A percentile compares a stretch with the other conserved stretches of the same genome.
Evolutionary conservation across 495 filamentous ascomycete species (phyloP).

Genomic region (Trichocladium antarcticum): DNA sequence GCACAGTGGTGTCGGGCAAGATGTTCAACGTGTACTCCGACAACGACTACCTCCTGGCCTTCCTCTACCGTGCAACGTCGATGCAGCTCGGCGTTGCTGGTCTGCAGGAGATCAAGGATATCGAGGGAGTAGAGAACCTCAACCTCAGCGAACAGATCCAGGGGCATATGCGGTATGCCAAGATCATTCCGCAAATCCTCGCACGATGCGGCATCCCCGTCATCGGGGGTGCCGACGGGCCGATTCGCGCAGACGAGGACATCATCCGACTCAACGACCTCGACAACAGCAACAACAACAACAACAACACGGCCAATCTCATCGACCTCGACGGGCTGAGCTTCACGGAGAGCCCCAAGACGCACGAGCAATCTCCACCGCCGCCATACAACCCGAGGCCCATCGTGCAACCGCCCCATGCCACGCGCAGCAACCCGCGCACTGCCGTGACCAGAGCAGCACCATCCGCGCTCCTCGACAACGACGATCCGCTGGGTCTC

Average conservation of each 20-base stretch:
- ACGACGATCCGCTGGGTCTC: neutral
- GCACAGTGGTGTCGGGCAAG: slow-evolving; percentile 60
- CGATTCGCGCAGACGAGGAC: slow-evolving; percentile 48
- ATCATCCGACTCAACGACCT: slow-evolving; percentile 28
- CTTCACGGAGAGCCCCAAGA: neutral
- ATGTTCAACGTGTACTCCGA: slow-evolving; percentile 68
- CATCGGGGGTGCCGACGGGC: slow-evolving; percentile 39
- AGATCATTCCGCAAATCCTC: slow-evolving; percentile 57
- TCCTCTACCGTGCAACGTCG: slow-evolving; percentile 66
- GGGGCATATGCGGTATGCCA: slow-evolving; percentile 63
- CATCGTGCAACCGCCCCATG: neutral
- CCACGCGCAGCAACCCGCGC: slow-evolving; percentile 5
- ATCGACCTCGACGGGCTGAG: slow-evolving; percentile 43
- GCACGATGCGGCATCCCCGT: slow-evolving; percentile 57
- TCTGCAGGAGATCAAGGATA: slow-evolving; percentile 49
- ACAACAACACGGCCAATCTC: slow-evolving; percentile 12
- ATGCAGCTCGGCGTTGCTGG: slow-evolving; percentile 69
- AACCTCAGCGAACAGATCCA: slow-evolving; percentile 61
- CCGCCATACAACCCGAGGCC: neutral
- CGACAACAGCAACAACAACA: slow-evolving; percentile 18
- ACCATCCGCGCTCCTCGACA: slow-evolving; percentile 8
- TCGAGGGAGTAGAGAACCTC: slow-evolving; percentile 63
- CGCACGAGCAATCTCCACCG: neutral
- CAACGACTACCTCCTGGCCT: slow-evolving; percentile 66
- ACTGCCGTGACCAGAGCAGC: slow-evolving; percentile 14